phyloP scores from a whole-genome alignment of 306 rosid species.

The Fragaria vesca region DNA sequence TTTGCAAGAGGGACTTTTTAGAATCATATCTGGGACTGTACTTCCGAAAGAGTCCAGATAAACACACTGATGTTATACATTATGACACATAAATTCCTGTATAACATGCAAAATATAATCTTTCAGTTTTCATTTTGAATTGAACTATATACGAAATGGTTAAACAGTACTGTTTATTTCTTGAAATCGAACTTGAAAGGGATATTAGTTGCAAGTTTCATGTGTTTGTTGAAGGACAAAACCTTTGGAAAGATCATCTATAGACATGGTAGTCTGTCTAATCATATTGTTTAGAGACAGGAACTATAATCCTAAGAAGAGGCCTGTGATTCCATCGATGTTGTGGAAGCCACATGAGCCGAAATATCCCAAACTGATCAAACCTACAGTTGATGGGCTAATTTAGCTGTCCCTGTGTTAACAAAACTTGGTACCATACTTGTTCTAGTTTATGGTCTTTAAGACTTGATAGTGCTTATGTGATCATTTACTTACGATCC shows the following conservation, averaged over 20 bases:
- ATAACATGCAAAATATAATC: not conserved
- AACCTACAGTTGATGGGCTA: conserved; percentile 83
- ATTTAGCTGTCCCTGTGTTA: conserved; percentile 61
- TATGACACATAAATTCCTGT: not conserved
- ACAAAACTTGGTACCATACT: conserved; percentile 68
- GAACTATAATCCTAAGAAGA: conserved; percentile 62
- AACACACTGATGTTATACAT: not conserved
- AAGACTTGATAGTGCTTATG: not conserved
- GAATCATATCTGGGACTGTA: not conserved
- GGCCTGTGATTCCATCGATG: conserved; percentile 85
- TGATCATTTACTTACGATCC: conserved; percentile 31
- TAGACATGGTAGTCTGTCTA: conserved; percentile 60
- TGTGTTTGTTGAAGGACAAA: conserved; percentile 67
- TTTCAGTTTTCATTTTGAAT: not conserved
- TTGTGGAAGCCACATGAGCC: conserved; percentile 96
- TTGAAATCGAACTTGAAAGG: conserved; percentile 12
- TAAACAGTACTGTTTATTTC: not conserved
- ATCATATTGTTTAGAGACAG: conserved; percentile 84
- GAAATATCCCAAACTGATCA: conserved; percentile 80
- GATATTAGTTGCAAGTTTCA: conserved; percentile 9
- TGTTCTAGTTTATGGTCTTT: conserved; percentile 3
- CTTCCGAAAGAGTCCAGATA: not conserved
- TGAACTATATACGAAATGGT: not conserved
- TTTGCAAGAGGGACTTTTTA: no score
- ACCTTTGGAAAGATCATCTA: conserved; percentile 78